These are phyloP conservation scores for Zea luxurians DNA, from an alignment of 176 grass and related monocot species.

Conservation along the genomic window DNA sequence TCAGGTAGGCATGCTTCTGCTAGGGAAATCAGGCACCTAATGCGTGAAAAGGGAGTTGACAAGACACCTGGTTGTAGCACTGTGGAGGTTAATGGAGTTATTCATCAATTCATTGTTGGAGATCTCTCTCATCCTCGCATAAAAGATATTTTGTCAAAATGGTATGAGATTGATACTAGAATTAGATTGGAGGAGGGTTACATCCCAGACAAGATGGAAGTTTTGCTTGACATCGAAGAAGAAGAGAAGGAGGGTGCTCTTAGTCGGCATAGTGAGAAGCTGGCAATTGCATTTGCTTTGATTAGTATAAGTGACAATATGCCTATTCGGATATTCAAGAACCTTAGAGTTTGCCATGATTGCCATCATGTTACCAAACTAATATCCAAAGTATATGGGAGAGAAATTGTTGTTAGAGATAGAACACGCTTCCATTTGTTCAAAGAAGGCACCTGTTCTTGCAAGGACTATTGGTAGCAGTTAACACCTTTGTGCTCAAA, in stretches of 20 bases:
- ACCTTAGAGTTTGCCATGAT: conserved; percentile 58
- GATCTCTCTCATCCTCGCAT: conserved; percentile 58
- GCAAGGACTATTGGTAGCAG: conserved; percentile 58
- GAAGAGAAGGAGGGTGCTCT: conserved; percentile 55
- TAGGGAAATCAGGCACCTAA: conserved; percentile 50
- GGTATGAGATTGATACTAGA: conserved; percentile 55
- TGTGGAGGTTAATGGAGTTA: conserved; percentile 54
- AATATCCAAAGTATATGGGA: conserved; percentile 61
- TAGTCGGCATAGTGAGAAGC: conserved; percentile 57
- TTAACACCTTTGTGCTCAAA: conserved; percentile 25
- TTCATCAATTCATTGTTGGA: conserved; percentile 64
- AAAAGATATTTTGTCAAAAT: conserved; percentile 54
- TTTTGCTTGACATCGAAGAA: conserved; percentile 60
- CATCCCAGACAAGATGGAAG: conserved; percentile 57
- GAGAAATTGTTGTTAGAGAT: conserved; percentile 66
- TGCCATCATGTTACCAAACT: conserved; percentile 64
- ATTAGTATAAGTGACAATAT: conserved; percentile 40
- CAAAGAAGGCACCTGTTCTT: conserved; percentile 49
- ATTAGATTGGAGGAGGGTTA: conserved; percentile 62
- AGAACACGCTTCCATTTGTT: conserved; percentile 58
- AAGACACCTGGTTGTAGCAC: conserved; percentile 62
- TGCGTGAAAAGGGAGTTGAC: conserved; percentile 51
- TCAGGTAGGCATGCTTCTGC: conserved; percentile 49
- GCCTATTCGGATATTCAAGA: conserved; percentile 55
- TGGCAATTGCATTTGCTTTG: conserved; percentile 57